phyloP scores from a whole-genome alignment of 441 rosid species.

The Cnidoscolus chayamansa region DNA sequence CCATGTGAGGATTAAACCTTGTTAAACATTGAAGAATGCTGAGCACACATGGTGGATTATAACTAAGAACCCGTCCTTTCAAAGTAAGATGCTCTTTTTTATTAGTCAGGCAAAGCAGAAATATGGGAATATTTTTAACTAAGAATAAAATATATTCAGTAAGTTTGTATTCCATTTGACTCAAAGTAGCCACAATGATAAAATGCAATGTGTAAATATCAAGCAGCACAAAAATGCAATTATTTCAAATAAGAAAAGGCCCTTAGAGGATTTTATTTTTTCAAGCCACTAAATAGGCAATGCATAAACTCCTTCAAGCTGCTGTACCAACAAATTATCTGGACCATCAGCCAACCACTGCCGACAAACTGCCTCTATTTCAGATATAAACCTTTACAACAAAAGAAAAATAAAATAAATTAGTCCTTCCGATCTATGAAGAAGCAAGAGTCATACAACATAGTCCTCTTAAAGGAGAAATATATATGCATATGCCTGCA shows the following conservation, averaged over 20 bases:
- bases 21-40: neutral
- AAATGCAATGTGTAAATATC: neutral
- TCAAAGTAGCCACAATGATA: neutral
- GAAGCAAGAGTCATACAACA: neutral
- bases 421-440: neutral
- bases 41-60: neutral
- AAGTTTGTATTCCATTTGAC: neutral
- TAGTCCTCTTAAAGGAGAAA: neutral
- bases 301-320: conserved; percentile 10
- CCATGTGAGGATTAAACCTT: neutral
- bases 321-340: conserved; percentile 69
- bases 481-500: no score
- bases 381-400: conserved; percentile 79
- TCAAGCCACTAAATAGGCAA: neutral
- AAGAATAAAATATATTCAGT: neutral
- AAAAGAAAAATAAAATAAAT: conserved; percentile 17
- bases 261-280: neutral
- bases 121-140: neutral
- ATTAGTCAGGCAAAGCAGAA: neutral
- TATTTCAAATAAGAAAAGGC: neutral
- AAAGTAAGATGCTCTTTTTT: neutral
- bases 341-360: conserved; percentile 95
- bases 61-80: neutral
- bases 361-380: conserved; percentile 90
- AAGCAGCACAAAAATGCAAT: neutral